Evolutionary conservation across 305 asterid species (phyloP).

Genomic region (Stenogyne calaminthoides): DNA sequence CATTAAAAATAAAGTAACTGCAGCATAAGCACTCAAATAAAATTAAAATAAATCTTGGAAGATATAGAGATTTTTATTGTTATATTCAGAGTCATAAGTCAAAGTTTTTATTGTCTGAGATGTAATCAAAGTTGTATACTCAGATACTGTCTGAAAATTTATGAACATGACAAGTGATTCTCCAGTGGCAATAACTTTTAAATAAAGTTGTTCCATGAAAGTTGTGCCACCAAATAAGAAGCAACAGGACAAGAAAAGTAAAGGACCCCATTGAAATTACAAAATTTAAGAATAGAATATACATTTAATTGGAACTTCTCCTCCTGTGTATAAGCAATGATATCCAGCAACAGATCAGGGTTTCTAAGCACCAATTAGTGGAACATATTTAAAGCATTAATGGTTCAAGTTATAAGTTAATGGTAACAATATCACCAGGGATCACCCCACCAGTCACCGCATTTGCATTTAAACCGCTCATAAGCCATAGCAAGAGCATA

Average conservation of each 20-base stretch:
- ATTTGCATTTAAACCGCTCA: conserved; percentile 2
- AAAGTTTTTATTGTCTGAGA: background rate
- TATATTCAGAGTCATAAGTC: background rate
- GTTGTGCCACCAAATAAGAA: background rate
- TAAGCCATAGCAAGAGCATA: conserved; percentile 1
- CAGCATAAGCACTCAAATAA: background rate
- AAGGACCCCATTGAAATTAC: background rate
- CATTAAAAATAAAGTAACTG: conserved; percentile 6
- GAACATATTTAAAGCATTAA: background rate
- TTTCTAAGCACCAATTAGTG: background rate
- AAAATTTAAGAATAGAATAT: background rate
- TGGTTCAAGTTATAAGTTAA: background rate
- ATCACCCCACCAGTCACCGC: conserved; percentile 11
- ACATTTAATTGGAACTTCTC: background rate
- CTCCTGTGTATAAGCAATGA: background rate
- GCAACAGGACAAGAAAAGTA: background rate
- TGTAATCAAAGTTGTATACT: background rate
- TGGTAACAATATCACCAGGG: conserved; percentile 6
- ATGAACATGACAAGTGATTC: conserved; percentile 4
- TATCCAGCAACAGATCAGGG: conserved; percentile 6
- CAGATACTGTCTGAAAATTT: background rate
- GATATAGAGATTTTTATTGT: background rate
- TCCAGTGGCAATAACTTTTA: background rate
- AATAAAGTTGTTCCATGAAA: background rate
- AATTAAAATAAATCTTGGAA: background rate